Evolutionary conservation across 2,329 filamentous ascomycete genomes (phyloP), one percentile per base, ranked within the genome.

Genomic region (Myriangium duriaei): DNA sequence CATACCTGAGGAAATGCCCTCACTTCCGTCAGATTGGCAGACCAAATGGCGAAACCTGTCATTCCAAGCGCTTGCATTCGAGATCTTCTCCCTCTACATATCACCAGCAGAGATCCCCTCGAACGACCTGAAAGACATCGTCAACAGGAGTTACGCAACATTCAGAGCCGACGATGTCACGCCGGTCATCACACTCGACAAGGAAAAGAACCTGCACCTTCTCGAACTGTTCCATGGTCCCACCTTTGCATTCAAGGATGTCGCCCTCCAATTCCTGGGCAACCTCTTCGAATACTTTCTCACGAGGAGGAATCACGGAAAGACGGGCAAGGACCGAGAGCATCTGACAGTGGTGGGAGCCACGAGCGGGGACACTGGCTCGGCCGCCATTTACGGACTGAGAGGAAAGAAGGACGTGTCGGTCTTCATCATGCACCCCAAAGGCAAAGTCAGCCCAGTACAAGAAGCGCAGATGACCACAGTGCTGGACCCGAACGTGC

Each of bases 391-490:
- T 50, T 95, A 96, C 55, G 91, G 91, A 40, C 70, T 98, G 39
- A 69, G 87, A 35, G 86, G 87, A 39, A 96, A 96, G 75, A 87
- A 93, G 63, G 91, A 98, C 68, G 83, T 95, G 11, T 92, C 85
- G 0, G 83, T 96, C 37, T 91, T 93, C 65, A 96, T 98, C 56
- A 72, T 96, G 52, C 81, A 88, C 59, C 91, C 91, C 16, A 83
- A 91, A 60, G 88, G 86, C 45, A 81, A 85, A 48, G 81, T 96
- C 45, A 86, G 80, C 56, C 83, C 86, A 11, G 81, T 96, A 41
- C 91, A 96, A 60, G 85, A 96, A 61, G 81, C 83, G 4, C 91
- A 96, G 64, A 96, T 96, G 91, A 95, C 87, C 1, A 95, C 88
- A 0, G 82, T 91, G 17, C 67, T 85, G 29, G 91, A 96, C 57